Conservation (phyloP, 176 grass and related monocot species). For the Otatea glauca region DNA sequence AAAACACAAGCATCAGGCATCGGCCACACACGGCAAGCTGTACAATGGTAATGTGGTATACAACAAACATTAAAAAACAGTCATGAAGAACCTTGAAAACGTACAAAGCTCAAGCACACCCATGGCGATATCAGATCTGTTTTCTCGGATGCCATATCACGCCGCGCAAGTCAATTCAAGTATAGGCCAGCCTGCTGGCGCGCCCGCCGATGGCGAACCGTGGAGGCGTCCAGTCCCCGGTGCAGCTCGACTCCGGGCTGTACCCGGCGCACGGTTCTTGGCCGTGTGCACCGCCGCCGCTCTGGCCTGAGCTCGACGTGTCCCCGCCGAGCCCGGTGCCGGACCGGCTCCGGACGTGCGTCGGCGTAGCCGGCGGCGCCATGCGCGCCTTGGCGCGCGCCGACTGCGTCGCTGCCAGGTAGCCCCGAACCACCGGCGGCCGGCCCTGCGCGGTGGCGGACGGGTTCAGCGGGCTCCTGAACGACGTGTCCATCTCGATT, state of each 20-base stretch:
- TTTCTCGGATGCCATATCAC: neutral
- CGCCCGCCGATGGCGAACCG: constrained; percentile 29
- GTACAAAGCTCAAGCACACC: neutral
- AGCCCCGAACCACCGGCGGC: constrained; percentile 46
- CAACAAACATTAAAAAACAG: constrained; percentile 11
- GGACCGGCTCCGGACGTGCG: constrained; percentile 31
- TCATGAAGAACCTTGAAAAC: neutral
- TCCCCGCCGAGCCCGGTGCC: constrained; percentile 28
- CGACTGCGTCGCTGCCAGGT: constrained; percentile 71
- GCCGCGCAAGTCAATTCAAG: constrained; percentile 23
- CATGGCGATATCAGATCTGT: neutral
- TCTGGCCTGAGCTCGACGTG: constrained; percentile 61
- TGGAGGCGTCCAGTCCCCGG: constrained; percentile 44
- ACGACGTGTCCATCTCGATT: constrained; percentile 53
- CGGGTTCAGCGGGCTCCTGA: constrained; percentile 36
- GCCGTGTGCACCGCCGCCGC: constrained; percentile 1
- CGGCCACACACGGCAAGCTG: constrained; percentile 3
- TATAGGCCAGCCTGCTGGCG: constrained; percentile 39
- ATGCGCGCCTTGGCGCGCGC: constrained; percentile 58
- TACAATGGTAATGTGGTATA: neutral
- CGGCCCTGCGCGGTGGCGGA: neutral
- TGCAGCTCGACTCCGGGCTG: constrained; percentile 58
- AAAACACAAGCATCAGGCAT: neutral
- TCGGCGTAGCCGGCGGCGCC: constrained; percentile 10
- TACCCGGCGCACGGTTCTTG: constrained; percentile 38